Base-by-base conservation (phyloP, 2,329 filamentous ascomycete species). In the Drechmeria coniospora region DNA sequence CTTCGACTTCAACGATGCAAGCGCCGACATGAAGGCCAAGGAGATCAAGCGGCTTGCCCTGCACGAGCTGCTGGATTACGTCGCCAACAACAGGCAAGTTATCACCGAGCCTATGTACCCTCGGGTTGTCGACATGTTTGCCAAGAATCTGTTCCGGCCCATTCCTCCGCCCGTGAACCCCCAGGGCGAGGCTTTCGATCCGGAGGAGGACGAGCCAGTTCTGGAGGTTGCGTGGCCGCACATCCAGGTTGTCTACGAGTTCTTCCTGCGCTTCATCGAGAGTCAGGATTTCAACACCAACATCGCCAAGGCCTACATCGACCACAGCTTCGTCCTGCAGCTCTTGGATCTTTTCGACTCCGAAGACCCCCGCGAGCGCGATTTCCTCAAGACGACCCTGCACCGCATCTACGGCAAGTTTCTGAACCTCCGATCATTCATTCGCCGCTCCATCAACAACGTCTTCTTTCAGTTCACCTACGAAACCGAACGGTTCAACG, bases 211-310 rank as follows among this genome's bases (percentile, higher is more conserved):
- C 43, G 90, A 98, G 51, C 90, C 90, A 1, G 90, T 98, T 19
- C 65, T 98, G 32, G 90, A 98, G 60, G 90, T 98, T 20, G 90
- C 90, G 5, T 98, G 90, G 90, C 90, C 90, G 6, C 90, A 98
- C 52, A 98, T 98, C 34, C 90, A 98, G 57, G 90, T 98, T 31
- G 90, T 98, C 22, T 98, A 98, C 56, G 90, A 98, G 56, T 98
- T 98, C 65, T 98, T 98, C 65, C 65, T 98, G 36, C 73, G 90
- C 34, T 98, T 98, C 57, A 98, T 98, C 43, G 90, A 98, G 56
- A 95, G 90, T 56, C 90, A 94, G 53, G 90, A 98, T 54, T 98
- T 98, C 68, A 98, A 95, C 63, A 98, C 90, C 41, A 98, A 98
- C 57, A 94, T 94, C 46, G 90, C 90, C 41, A 98, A 98, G 61